Base-by-base conservation (phyloP, 768 basidiomycete genomes). In the Gyrodon lividus region DNA sequence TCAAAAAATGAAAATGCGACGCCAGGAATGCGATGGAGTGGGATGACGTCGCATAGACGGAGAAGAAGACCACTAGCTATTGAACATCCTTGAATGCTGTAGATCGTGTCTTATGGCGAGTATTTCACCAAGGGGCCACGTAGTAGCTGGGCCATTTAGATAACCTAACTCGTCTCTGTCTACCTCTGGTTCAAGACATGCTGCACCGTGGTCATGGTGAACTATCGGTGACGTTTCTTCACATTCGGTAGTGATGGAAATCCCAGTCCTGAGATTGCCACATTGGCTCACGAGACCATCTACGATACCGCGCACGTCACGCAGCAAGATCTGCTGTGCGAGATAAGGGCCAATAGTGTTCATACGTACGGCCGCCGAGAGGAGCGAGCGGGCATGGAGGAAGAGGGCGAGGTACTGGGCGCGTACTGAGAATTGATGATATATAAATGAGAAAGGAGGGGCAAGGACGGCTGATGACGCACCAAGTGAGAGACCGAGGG, bases 91-190 rank as follows among this genome's bases (percentile, higher is more conserved):
- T 39, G 92, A 95, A 72, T 98, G 96, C 69, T 94, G 91, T 62
- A 93, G 72, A 72, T 98, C 96, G 69, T 99, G 97, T 52, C 97
- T 77, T 35, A 83, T 81, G 31, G 88, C 84, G 24, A 98, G 76
- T 35, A 98, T 87, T 71, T 99, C 97, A 16, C 94, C 95, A 17
- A 99, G 69, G 1, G 96, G 97, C 96, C 96, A 98, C 14, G 92
- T 98, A 60, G 85, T 93, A 33, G 87, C 86, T 4, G 95, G 93
- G 0, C 84, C 87, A 30, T 73, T 59, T 10, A 73, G 62, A n/a
- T 69, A 52, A 17, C 14, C 42, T 53, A 43, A 59, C 62, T 56
- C 45, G 24, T 59, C 59, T 7, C 22, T 20, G 23, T 52, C 46
- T 30, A 43, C n/a, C 14, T 28, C 57, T 46, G 12, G 46, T 28